These are phyloP conservation scores for Naematelia aurantialba DNA, from an alignment of 768 basidiomycete genomes.

Conservation along the genomic window DNA sequence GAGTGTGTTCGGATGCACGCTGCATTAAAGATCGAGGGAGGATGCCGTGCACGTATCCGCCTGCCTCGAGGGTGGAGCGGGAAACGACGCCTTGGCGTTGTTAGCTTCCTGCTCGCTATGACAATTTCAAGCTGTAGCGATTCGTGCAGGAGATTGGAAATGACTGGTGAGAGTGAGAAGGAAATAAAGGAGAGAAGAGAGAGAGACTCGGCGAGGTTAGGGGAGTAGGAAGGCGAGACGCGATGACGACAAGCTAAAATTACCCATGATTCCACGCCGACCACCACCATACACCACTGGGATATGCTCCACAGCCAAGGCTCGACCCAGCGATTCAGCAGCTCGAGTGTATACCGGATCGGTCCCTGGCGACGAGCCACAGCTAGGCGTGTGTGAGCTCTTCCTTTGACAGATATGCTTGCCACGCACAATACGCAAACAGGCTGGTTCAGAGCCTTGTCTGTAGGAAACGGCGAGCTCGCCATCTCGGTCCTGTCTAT, in stretches of 20 bases:
- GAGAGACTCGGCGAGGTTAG: too few relatives aligned
- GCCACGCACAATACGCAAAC: constrained; percentile 47
- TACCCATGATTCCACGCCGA: constrained; percentile 77
- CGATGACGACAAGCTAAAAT: constrained; percentile 24
- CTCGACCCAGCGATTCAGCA: constrained; percentile 71
- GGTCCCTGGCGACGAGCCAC: constrained; percentile 70
- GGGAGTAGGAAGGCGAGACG: not conserved
- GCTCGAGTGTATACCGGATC: constrained; percentile 63
- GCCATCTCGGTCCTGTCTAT: constrained; percentile 8
- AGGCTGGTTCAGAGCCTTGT: constrained; percentile 28
- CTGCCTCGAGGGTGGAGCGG: constrained; percentile 57
- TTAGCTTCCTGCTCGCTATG: not conserved
- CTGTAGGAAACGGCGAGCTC: constrained; percentile 23
- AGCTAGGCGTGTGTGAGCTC: constrained; percentile 45
- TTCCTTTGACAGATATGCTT: not conserved
- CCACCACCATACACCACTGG: constrained; percentile 87
- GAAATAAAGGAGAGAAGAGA: not conserved
- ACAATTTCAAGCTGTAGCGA: too few relatives aligned
- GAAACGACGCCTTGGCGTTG: constrained; percentile 53
- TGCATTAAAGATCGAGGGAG: constrained; percentile 67
- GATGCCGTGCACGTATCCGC: constrained; percentile 73
- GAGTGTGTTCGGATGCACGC: constrained; percentile 31
- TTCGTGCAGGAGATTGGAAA: too few relatives aligned
- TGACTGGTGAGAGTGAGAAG: too few relatives aligned
- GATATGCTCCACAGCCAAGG: constrained; percentile 61